Base-by-base conservation (phyloP, 2,329 filamentous ascomycete species). In the Penicillium sp. region DNA sequence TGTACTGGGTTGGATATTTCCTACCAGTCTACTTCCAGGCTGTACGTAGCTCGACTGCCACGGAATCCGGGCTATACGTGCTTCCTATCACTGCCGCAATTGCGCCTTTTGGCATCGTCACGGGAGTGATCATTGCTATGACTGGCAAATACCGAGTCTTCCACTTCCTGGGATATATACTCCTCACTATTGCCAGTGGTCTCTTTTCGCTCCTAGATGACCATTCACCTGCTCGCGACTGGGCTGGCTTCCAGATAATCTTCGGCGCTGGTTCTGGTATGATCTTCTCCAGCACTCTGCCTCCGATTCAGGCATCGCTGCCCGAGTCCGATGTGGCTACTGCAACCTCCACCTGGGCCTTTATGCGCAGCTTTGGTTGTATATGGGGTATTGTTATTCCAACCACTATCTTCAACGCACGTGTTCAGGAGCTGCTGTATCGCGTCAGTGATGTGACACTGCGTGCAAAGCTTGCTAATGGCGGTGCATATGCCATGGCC, bases 1-100 rank as follows among this genome's bases (percentile, higher is more conserved):
- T 58, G 1, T 58, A 51, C 32, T 63, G 58, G 52, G 31, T 58
- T 4, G 47, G 48, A 18, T 64, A 61, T 51, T 79, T 78, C 58
- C 52, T 79, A 1, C 76, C 79, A 0, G 60, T 80, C 8, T 81
- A 78, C 59, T 79, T 80, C 60, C 76, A 80, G 51, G 70, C 67
- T 1, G 74, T 80, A 0, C 64, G 66, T 6, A 46, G 64, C 1
- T 66, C 69, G 5, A 64, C 67, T 0, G 71, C 79, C 0, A 58
- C 64, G 0, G 57, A 67, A 0, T 68, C 73, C 3, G 68, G 72
- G 1, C 57, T 74, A 2, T 51, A 62, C 3, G 56, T 73, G 3
- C 60, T 74, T 8, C 66, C 73, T n/a, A 65, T 58, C 3, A 60
- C 65, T 2, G 50, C 68, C 6, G 57, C 63, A 0, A 48, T 63